Percentiles rank a stretch among this genome's conserved stretches.
These are phyloP conservation scores for Corylus avellana DNA, from an alignment of 306 rosid species.

Conservation along the genomic window DNA sequence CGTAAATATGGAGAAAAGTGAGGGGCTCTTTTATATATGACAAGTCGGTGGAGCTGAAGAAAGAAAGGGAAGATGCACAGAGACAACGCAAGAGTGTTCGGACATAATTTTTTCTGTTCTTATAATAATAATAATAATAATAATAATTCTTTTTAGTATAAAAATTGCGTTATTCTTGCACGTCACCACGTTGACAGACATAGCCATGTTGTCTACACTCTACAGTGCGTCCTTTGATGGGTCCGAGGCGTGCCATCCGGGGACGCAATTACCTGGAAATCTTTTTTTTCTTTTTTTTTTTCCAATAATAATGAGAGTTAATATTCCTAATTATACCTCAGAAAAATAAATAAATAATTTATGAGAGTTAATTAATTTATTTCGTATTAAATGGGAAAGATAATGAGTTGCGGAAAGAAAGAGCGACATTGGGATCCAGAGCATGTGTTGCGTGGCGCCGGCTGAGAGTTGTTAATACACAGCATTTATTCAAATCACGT, in stretches of 20 bases:
- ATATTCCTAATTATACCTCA: too few species aligned
- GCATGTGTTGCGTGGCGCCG: conserved; percentile 18
- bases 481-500: conserved; percentile 21
- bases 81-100: background rate
- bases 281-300: too few species aligned
- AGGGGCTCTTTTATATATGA: conserved; percentile 5
- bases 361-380: too few species aligned
- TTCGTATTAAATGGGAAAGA: background rate
- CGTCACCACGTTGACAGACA: conserved; percentile 21
- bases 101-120: background rate
- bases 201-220: background rate
- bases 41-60: conserved; percentile 41
- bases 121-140: background rate
- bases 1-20: conserved; percentile 20
- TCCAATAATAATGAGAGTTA: too few species aligned
- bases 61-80: conserved; percentile 11
- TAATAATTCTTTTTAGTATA: background rate
- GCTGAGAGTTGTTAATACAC: background rate
- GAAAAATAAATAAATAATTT: too few species aligned
- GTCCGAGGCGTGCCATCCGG: background rate
- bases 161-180: conserved; percentile 6
- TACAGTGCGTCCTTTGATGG: background rate
- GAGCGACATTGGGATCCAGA: background rate
- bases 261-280: too few species aligned
- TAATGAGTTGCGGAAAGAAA: background rate